Evolutionary conservation across 2,329 filamentous ascomycete species (phyloP), one percentile per base, ranked within the genome.

Genomic region (Fusarium illudens): DNA sequence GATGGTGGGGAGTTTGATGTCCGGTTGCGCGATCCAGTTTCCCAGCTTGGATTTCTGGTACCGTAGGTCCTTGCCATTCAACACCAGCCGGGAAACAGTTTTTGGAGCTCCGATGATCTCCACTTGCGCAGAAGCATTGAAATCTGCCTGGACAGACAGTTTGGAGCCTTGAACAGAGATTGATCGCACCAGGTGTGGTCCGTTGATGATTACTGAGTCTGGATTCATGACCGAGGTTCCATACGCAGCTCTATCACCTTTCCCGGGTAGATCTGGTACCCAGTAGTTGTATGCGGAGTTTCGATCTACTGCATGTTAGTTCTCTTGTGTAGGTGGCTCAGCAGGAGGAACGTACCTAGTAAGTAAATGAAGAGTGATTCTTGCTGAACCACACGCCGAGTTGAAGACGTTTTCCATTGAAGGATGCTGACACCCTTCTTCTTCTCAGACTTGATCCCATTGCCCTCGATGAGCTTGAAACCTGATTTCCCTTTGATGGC

Each of bases 221-320:
- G 71, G 71, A 15, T 73, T 73, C 71, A 80, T 79, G 15, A 77
- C 49, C 0, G 79, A 79, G 3, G 71, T 78, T 32, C 79, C 79
- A 8, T 73, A 81, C 1, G 77, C 71, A 6, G 71, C 57, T 2
- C 60, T 49, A 3, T 60, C 54, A 6, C 72, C 68, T 6, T 67
- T 57, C 2, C 77, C 78, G 0, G 82, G 82, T 2, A 88, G 73
- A 51, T 90, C 85, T 2, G 89, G 79, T 0, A 88, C 85, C 89
- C 89, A 92, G 77, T 90, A 90, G 64, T 89, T 86, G 77, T 92
- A 92, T 0, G 89, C 90, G 12, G 85, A 80, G 64, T 90, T 87
- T 42, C 89, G 86, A 68, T 90, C 89, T 85, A 58, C 1, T 0
- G 1, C 4, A 15, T 6, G n/a, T 73, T 11, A 72, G 58, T 4